phyloP scores from a whole-genome alignment of 2,329 filamentous ascomycete species.

The Cladophialophora bantiana region DNA sequence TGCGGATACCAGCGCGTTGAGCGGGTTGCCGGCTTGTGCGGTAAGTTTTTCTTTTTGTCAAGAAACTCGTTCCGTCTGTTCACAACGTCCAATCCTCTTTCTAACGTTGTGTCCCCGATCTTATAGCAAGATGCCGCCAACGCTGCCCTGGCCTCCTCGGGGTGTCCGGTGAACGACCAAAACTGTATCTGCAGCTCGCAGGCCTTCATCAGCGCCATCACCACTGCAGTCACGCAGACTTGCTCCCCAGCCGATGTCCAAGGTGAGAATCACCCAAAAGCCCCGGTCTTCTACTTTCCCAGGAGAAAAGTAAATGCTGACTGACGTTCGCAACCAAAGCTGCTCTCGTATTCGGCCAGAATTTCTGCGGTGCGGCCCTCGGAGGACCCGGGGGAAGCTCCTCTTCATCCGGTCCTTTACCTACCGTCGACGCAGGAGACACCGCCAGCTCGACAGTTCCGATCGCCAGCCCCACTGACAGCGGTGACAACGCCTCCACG shows the following conservation, averaged over 20 bases:
- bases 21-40: conserved; percentile 32
- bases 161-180: conserved; percentile 26
- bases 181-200: conserved; percentile 32
- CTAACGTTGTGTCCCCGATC: background rate
- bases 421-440: background rate
- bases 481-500: conserved; percentile 15
- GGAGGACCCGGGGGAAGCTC: background rate
- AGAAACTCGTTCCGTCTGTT: background rate
- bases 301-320: conserved; percentile 2
- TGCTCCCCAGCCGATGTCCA: conserved; percentile 29
- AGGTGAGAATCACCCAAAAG: conserved; percentile 12
- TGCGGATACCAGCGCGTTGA: conserved; percentile 20
- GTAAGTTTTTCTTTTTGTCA: conserved; percentile 25
- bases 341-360: conserved; percentile 26
- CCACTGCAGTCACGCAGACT: conserved; percentile 27
- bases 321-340: conserved; percentile 9
- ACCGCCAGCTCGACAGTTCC: conserved; percentile 1
- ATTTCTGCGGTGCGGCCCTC: conserved; percentile 28
- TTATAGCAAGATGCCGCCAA: conserved; percentile 31
- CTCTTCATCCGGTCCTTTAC: background rate
- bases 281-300: background rate
- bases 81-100: background rate
- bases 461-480: background rate
- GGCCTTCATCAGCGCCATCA: conserved; percentile 33
- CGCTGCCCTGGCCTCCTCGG: conserved; percentile 27